Base-by-base conservation (phyloP, 31 red algal genomes). In the Asparagopsis taxiformis region DNA sequence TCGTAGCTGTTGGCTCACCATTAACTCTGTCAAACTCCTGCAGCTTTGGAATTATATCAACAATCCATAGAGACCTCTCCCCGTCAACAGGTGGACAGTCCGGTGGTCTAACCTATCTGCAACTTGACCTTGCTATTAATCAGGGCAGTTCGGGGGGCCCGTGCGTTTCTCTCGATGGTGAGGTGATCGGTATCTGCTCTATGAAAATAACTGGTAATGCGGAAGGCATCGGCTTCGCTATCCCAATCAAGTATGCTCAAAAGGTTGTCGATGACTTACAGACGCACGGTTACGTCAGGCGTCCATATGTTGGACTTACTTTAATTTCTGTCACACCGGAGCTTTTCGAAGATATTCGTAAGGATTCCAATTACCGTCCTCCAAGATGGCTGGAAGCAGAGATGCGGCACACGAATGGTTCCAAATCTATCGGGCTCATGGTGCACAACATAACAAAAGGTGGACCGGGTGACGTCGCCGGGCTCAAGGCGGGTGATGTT, bases 61-160 rank as follows among this genome's bases (percentile, higher is more conserved):
- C 81, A 9, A 80, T 83, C 48, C 77, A 91, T 52, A 60, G 93
- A 29, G 93, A 96, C 33, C 60, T 82, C 5, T 55, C 64, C 0
- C 75, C 41, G 52, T 71, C 54, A 51, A 86, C 84, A 15, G 88
- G 93, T 5, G 67, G 81, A 55, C 50, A 48, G 32, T 74, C 72
- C 20, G 93, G 79, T 3, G 82, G 87, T n/a, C 71, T 87, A 34
- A 89, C 93, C 9, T 96, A 91, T 32, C 65, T 96, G 74, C 93
- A 96, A 70, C 52, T 84, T n/a, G 92, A 96, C 69, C 81, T 84
- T 26, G 92, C 92, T 22, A 96, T 96, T 37, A 96, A 96, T 63
- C 69, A 87, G 68, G 92, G 92, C 19, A 92, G 78, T 35, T 84
- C 75, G 16, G 92, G 92, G 31, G 92, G 92, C 13, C 92, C 92